phyloP scores from a whole-genome alignment of 768 basidiomycete genomes.

The Melanogaster broomeanus region DNA sequence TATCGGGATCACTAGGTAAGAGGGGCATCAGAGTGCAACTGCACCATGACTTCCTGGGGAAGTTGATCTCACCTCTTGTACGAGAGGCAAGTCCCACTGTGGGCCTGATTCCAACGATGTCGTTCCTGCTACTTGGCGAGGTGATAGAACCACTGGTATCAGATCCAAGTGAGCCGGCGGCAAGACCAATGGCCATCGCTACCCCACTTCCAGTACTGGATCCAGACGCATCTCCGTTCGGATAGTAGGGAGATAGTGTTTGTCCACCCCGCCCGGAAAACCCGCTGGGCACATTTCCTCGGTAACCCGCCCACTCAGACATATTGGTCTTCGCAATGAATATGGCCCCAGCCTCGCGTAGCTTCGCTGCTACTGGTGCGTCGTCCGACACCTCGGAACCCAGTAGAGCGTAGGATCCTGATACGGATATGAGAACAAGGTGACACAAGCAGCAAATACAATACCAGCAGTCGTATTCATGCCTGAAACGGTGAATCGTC shows the following conservation, averaged over 20 bases:
- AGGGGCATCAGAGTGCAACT: neutral
- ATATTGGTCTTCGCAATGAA: conserved; percentile 45
- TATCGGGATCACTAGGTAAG: conserved; percentile 51
- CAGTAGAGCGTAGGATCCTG: conserved; percentile 38
- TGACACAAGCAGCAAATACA: neutral
- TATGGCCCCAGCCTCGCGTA: conserved; percentile 36
- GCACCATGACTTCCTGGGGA: neutral
- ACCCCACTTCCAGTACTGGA: conserved; percentile 47
- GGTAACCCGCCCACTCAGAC: conserved; percentile 46
- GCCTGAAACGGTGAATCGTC: conserved; percentile 17
- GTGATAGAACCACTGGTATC: conserved; percentile 52
- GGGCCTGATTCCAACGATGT: conserved; percentile 44
- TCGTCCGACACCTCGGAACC: conserved; percentile 38
- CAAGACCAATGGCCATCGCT: conserved; percentile 43
- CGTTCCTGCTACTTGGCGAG: conserved; percentile 42
- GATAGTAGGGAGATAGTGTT: conserved; percentile 42
- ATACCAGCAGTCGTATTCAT: conserved; percentile 42
- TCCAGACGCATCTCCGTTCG: conserved; percentile 41
- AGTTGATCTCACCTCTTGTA: conserved; percentile 29
- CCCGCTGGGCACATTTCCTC: conserved; percentile 41
- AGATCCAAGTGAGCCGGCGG: conserved; percentile 43
- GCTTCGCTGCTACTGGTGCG: conserved; percentile 28
- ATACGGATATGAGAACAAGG: neutral
- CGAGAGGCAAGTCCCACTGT: conserved; percentile 43
- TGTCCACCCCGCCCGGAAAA: conserved; percentile 52